These are phyloP conservation scores for Clitocybe nebularis DNA, from an alignment of 1,284 basidiomycete genomes.

Conservation along the genomic window DNA sequence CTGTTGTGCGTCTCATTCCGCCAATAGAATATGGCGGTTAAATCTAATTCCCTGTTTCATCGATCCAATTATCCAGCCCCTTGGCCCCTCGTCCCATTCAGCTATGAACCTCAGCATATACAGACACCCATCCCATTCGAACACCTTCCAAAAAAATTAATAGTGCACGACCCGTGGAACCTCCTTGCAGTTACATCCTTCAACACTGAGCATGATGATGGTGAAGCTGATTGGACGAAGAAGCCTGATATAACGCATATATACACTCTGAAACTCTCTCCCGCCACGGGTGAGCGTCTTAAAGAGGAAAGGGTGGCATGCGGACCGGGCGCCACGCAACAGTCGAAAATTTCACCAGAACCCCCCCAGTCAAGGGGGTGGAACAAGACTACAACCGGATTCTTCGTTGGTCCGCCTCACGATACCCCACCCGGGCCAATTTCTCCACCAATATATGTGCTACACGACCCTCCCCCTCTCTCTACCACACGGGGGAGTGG, in stretches of 20 bases:
- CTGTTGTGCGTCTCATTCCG: constrained; percentile 9
- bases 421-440: constrained; percentile 11
- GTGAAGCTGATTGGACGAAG: constrained; percentile 13
- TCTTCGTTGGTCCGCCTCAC: constrained; percentile 5
- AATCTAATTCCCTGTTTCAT: constrained; percentile 23
- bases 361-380: constrained; percentile 3
- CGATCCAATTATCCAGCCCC: constrained; percentile 28
- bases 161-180: constrained; percentile 32
- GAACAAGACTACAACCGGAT: constrained; percentile 3
- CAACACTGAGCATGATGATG: neutral
- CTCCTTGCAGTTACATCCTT: constrained; percentile 18
- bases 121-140: constrained; percentile 27
- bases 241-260: constrained; percentile 14
- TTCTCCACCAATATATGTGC: constrained; percentile 21
- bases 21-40: too few species aligned
- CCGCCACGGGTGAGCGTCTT: constrained; percentile 2
- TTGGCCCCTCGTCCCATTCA: constrained; percentile 31
- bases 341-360: too few species aligned
- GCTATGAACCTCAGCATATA: constrained; percentile 18
- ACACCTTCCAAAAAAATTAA: constrained; percentile 29
- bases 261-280: constrained; percentile 16
- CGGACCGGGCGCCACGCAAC: neutral
- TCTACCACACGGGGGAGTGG: constrained; percentile 9
- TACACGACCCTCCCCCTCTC: constrained; percentile 14
- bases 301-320: constrained; percentile 5